Base-by-base conservation (phyloP, 768 basidiomycete species). In the Rhodotorula kratochvilovae region DNA sequence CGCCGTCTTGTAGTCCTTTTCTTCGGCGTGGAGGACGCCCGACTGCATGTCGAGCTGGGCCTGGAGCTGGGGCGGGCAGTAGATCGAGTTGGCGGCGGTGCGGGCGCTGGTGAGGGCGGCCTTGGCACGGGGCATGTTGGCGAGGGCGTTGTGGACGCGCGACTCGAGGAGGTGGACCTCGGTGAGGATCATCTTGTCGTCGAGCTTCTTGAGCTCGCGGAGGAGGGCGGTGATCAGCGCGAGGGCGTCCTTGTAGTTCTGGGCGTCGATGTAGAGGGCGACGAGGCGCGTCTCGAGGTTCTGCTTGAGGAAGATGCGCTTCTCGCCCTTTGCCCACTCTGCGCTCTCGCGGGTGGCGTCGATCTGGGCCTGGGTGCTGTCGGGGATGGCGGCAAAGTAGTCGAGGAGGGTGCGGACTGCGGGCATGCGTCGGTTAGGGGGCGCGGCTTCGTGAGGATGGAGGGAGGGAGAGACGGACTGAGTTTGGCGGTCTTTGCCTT, bases 401-500 rank as follows among this genome's bases (percentile, higher is more conserved):
- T 90, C 90, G 77, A 98, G 90, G 56, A 99, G 85, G 21, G 93
- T 95, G 54, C 95, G 88, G 81, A 97, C 93, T 96, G 72, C 33
- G 48, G 21, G 33, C n/a, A 6, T 21, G 13, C 56, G 55, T 50
- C 56, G 48, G 61, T 31, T 12, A 39, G 25, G 33, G 21, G 6
- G 67, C 11, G 31, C 31, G 53, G 39, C 13, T 13, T n/a, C 16
- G 4, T 27, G 4, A n/a, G 23, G 25, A 66, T 45, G 42, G 50
- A 39, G n/a, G n/a, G 58, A 39, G 3, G 33, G 23, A 36, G 60
- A 69, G 36, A 81, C 88, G 76, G 72, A 92, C 92, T 95, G 73
- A 97, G 87, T 82, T 95, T 95, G 5, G 93, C 93, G 0, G 95
- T 96, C 81, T 97, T 96, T 2, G 93, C 94, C 81, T 97, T 97